These are phyloP conservation scores for Chenopodium album DNA, from an alignment of 148 eudicot genomes.

Conservation along the genomic window DNA sequence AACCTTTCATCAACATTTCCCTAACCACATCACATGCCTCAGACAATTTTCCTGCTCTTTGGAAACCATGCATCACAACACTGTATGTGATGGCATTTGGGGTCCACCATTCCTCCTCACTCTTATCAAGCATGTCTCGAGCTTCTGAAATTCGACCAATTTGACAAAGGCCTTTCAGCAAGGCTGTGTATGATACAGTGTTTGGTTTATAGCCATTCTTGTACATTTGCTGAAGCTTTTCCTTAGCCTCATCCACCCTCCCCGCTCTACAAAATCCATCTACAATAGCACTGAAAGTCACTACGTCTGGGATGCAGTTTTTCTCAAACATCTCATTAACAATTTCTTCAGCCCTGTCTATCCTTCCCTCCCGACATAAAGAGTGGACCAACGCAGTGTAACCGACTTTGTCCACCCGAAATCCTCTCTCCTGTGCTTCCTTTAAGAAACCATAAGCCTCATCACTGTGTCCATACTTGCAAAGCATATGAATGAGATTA, in stretches of 20 bases:
- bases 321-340: constrained; percentile 34
- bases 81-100: constrained; percentile 34
- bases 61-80: constrained; percentile 32
- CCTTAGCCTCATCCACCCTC: constrained; percentile 30
- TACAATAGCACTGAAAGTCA: constrained; percentile 30
- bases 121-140: constrained; percentile 27
- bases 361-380: constrained; percentile 20
- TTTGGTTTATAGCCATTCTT: constrained; percentile 33
- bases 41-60: constrained; percentile 26
- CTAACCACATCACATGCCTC: constrained; percentile 33
- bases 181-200: constrained; percentile 31
- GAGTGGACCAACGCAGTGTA: constrained; percentile 33
- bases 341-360: constrained; percentile 27
- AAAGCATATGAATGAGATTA: constrained; percentile 34
- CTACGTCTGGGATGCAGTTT: constrained; percentile 29
- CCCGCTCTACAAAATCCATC: constrained; percentile 26
- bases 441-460: constrained; percentile 25
- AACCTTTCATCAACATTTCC: constrained; percentile 32
- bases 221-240: constrained; percentile 29
- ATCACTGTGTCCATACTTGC: constrained; percentile 25
- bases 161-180: constrained; percentile 34
- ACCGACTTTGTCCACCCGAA: constrained; percentile 30
- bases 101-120: constrained; percentile 40
- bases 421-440: constrained; percentile 30
- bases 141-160: constrained; percentile 28